Evolutionary conservation across 495 filamentous ascomycete genomes (phyloP), one percentile per base, ranked within the genome.

Genomic region (Zalerion maritima): DNA sequence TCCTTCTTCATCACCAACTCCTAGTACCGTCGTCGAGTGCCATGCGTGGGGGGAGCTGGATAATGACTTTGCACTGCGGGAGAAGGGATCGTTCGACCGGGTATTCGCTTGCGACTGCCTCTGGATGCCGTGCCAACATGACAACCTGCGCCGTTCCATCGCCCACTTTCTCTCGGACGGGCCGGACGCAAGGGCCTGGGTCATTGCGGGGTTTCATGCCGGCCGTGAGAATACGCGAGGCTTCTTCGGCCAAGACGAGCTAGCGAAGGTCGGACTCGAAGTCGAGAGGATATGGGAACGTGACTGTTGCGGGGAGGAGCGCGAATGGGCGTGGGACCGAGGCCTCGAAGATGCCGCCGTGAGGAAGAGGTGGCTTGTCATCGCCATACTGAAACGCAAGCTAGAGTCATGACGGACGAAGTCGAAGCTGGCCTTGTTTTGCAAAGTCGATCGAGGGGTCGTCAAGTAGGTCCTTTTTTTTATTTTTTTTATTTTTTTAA

Each of bases 111-210:
- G 81, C 23, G 85, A 93, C 45, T 91, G 81, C 47, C 60, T 82
- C 35, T 94, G 84, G 85, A 83, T 92, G 77, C 64, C 58, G 8
- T 65, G 56, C 45, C 71, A 89, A 56, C 85, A 93, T 45, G 58
- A 53, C 15, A 80, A 79, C 43, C 67, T 94, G 9, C 62, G 57
- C 22, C 52, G 49, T 13, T 83, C 78, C 6, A 73, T 93, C 47
- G 49, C 57, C 8, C 75, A 75, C 54, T 89, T 93, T 49, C 62
- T 93, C 20, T 62, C 58, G 2, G 26, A 40, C 26, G n/a, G 19
- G 2, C 49, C 57, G 0, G 45, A 46, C 1, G 73, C 75, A 0
- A 49, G 65, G 19, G 64, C 78, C 6, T 78, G 74, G 60, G 67
- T 78, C 6, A 60, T 85, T 12, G 76, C 73, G 1, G 81, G 79